Evolutionary conservation across 352 stramenopile species (phyloP).

Genomic region (Globisporangium sylvaticum): DNA sequence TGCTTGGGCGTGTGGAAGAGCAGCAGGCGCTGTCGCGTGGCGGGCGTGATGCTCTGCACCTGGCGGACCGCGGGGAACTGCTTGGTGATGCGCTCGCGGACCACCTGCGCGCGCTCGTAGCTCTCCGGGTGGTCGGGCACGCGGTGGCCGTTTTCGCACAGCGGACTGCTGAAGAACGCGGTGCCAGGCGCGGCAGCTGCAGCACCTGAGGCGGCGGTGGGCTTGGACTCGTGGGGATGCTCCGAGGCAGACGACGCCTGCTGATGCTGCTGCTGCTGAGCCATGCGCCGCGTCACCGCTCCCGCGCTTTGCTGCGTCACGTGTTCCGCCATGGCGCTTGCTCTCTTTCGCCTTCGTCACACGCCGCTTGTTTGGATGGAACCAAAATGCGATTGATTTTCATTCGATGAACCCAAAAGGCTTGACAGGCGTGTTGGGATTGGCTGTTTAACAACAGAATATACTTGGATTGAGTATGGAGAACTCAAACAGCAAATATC

Average conservation of each 20-base stretch:
- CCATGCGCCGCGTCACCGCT: background rate
- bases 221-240: background rate
- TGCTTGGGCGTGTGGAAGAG: conserved; percentile 31
- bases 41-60: conserved; percentile 18
- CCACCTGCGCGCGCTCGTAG: conserved; percentile 23
- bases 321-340: background rate
- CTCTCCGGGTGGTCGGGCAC: conserved; percentile 28
- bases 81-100: conserved; percentile 22
- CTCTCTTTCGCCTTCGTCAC: background rate
- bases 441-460: too few relatives aligned
- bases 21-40: conserved; percentile 25
- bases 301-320: background rate
- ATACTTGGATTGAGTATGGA: too few relatives aligned
- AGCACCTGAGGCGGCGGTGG: too few relatives aligned
- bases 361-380: background rate
- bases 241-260: background rate
- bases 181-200: background rate
- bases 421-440: too few relatives aligned
- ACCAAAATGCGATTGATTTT: too few relatives aligned
- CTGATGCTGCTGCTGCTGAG: background rate
- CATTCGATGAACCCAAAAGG: background rate
- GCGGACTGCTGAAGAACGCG: conserved; percentile 22
- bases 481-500: too few relatives aligned
- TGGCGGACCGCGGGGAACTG: conserved; percentile 26
- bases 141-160: conserved; percentile 27